A percentile compares a stretch with the other conserved stretches of the same genome.
Conservation (phyloP, 768 basidiomycete species). For the Neoboletus subvelutipes region DNA sequence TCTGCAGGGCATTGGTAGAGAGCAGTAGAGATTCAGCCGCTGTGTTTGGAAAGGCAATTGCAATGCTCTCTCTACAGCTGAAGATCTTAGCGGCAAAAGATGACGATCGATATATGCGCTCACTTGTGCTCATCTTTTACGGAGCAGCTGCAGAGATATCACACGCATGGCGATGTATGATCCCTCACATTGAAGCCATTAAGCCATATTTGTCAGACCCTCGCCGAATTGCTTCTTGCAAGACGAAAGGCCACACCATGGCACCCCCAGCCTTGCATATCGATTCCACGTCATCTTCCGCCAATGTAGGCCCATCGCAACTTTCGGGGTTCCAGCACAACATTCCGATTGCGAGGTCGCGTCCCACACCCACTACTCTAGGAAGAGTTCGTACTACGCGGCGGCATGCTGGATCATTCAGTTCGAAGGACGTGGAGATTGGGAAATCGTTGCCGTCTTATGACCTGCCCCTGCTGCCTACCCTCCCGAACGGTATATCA, state of each 20-base stretch:
- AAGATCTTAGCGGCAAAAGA: constrained; percentile 70
- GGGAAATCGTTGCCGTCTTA: constrained; percentile 78
- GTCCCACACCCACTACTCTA: constrained; percentile 26
- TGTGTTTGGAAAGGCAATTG: constrained; percentile 85
- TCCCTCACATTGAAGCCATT: constrained; percentile 68
- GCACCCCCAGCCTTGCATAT: constrained; percentile 22
- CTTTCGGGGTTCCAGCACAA: constrained; percentile 22
- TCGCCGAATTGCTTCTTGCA: constrained; percentile 36
- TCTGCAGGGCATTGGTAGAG: constrained; percentile 79
- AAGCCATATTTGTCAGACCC: constrained; percentile 57
- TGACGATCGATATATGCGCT: constrained; percentile 85
- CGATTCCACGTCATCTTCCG: constrained; percentile 30
- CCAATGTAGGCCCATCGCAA: constrained; percentile 28
- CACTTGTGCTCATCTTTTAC: constrained; percentile 83
- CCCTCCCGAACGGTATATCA: constrained; percentile 26
- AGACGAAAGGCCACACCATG: constrained; percentile 27
- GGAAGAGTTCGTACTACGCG: constrained; percentile 58
- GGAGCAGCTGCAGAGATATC: constrained; percentile 89
- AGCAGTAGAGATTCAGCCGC: constrained; percentile 81
- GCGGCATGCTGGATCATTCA: constrained; percentile 94
- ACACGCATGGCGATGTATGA: constrained; percentile 77
- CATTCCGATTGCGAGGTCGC: constrained; percentile 31
- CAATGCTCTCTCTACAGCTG: constrained; percentile 77
- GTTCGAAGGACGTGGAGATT: constrained; percentile 86
- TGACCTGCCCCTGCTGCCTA: constrained; percentile 35